Base-by-base conservation (phyloP, 148 eudicot genomes). In the Chenopodium suecicum region DNA sequence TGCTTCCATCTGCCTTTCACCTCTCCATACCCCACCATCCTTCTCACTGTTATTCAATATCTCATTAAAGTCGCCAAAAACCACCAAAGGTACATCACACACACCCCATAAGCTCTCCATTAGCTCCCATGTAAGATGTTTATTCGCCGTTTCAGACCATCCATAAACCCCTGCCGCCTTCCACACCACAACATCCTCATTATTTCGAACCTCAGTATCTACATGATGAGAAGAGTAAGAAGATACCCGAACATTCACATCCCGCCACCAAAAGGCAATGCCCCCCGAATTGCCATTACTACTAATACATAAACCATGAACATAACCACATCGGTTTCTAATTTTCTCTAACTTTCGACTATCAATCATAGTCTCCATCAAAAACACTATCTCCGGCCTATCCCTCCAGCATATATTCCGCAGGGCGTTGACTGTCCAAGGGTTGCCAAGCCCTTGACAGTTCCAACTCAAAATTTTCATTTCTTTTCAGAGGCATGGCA, bases 381-480 rank as follows among this genome's bases (percentile, higher is more conserved):
- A 8, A 27, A 74, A 74, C 12, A 74, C 58, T 8, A 74, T 74
- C 3, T 50, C 7, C 0, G 77, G 62, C 54, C 63, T 11, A 6
- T 74, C 19, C 5, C n/a, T 50, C 14, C 32, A 27, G 4, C 77
- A 23, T 19, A 8, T 14, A 2, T 2, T 6, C 1, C 63, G 77
- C 22, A 74, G 63, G 7, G 62, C 62, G 4, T 5, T 8, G 7
- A 74, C 41, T 74, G 63, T 47, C 32, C 63, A 12, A 9, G 63
- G 63, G 58, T 50, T 7, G 77, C 25, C 76, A 17, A 41, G 20
- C 50, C 76, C 76, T 7, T n/a, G 76, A 44, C 60, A 73, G 76
- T 73, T 73, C 56, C 76, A 46, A n/a, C 76, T 34, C 14, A 73
- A n/a, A 9, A 73, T 7, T 17, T 73, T 73, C 76, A 73, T 73